A percentile compares a stretch with the other conserved stretches of the same genome.
Evolutionary conservation across 306 rosid genomes (phyloP).

Genomic region (Prunus campanulata): DNA sequence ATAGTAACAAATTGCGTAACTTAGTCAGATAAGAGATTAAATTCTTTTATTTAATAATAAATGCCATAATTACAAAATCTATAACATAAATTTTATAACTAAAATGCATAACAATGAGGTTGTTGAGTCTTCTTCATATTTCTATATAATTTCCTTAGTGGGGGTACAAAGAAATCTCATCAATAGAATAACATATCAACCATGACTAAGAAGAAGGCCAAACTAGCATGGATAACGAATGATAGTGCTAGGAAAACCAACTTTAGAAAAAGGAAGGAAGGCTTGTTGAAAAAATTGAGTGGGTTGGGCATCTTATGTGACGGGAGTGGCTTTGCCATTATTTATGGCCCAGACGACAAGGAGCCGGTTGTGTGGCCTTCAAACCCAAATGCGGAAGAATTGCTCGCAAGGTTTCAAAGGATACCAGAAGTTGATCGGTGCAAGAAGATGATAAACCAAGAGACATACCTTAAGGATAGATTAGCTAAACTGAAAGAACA

Average conservation of each 20-base stretch:
- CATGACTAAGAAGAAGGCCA: conserved; percentile 34
- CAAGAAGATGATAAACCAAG: not conserved
- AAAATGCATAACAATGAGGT: no score
- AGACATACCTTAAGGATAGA: not conserved
- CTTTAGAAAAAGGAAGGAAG: conserved; percentile 26
- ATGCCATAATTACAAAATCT: no score
- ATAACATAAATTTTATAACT: no score
- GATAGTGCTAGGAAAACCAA: conserved; percentile 31
- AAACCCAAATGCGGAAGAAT: not conserved
- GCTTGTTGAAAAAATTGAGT: conserved; percentile 35
- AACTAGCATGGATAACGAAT: conserved; percentile 27
- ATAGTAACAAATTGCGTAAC: no score
- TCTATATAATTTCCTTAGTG: no score
- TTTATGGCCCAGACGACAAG: conserved; percentile 11
- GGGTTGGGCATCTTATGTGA: conserved; percentile 35
- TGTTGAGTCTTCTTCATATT: no score
- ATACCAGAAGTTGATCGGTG: not conserved
- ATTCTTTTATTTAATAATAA: no score
- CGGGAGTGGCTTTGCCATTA: conserved; percentile 21
- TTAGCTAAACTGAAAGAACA: not conserved
- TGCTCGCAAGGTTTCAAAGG: not conserved
- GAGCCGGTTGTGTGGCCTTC: conserved; percentile 32
- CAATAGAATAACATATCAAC: not conserved
- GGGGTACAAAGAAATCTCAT: not conserved
- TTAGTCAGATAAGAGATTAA: no score